Conservation (phyloP, 306 rosid species). For the Clitoria ternatea region DNA sequence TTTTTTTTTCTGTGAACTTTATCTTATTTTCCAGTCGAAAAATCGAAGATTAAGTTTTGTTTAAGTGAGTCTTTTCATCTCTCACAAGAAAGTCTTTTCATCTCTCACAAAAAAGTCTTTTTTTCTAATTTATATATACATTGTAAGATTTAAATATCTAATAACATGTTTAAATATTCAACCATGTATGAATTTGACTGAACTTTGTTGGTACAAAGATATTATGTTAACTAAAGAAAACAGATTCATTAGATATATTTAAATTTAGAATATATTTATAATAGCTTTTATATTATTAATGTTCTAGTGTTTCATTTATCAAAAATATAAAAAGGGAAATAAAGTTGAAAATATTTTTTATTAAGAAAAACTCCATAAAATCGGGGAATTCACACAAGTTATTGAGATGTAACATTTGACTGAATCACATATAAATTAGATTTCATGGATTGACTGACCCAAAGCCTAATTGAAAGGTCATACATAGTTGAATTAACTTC, state of each 20-base stretch:
- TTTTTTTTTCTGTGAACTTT: too few species aligned
- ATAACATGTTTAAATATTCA: too few species aligned
- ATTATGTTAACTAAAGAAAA: too few species aligned
- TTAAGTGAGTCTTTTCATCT: too few species aligned
- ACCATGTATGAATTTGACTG: too few species aligned
- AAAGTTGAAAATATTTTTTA: not conserved
- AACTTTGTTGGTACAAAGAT: too few species aligned
- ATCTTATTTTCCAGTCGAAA: too few species aligned
- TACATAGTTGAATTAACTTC: not conserved
- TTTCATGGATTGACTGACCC: not conserved
- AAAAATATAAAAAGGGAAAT: not conserved
- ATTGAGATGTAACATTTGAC: not conserved
- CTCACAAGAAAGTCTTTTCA: too few species aligned
- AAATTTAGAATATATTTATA: not conserved
- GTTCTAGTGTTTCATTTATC: not conserved
- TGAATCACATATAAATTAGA: not conserved
- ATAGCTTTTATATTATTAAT: not conserved
- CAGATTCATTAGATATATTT: not conserved
- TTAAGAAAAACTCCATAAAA: not conserved
- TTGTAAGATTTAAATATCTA: too few species aligned
- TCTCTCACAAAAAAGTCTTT: too few species aligned
- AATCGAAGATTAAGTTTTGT: too few species aligned
- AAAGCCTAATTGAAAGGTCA: not conserved
- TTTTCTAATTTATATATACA: too few species aligned
- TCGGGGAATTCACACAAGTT: not conserved